phyloP scores from a whole-genome alignment of 1,284 basidiomycete species.

The Omphalotus olearius region DNA sequence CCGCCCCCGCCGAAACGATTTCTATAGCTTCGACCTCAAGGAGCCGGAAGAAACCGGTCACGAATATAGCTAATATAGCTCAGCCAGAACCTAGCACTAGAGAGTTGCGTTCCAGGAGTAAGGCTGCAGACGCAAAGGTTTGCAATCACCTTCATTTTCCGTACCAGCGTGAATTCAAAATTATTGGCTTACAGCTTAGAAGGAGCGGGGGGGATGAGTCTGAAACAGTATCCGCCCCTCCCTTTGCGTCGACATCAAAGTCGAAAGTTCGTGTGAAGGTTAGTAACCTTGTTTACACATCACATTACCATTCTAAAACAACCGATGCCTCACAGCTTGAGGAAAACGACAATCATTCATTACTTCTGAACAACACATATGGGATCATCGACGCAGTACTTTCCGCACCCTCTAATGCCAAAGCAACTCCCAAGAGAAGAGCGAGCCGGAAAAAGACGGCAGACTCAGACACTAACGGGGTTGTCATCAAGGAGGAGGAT shows the following conservation, averaged over 20 bases:
- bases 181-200: neutral
- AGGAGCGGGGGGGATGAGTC: slow-evolving; percentile 9
- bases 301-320: neutral
- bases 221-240: slow-evolving; percentile 7
- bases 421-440: slow-evolving; percentile 5
- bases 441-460: slow-evolving; percentile 4
- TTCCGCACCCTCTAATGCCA: slow-evolving; percentile 4
- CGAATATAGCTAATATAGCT: slow-evolving; percentile 21
- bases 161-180: neutral
- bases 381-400: neutral
- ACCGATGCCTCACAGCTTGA: slow-evolving; percentile 1
- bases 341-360: slow-evolving; percentile 8
- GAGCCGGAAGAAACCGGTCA: slow-evolving; percentile 13
- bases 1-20: slow-evolving; percentile 1
- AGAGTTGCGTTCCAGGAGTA: slow-evolving; percentile 35
- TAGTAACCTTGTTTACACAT: neutral
- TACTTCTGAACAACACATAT: slow-evolving; percentile 1
- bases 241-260: slow-evolving; percentile 2
- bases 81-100: slow-evolving; percentile 29
- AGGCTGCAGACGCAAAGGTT: slow-evolving; percentile 21
- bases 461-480: slow-evolving; percentile 21
- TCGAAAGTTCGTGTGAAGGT: slow-evolving; percentile 13
- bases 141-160: neutral
- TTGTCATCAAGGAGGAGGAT: slow-evolving; percentile 24
- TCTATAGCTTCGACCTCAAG: slow-evolving; percentile 4